Percentiles rank a stretch among this genome's conserved stretches.
phyloP scores from a whole-genome alignment of 164 flowering plant genomes.

The Vitis riparia region DNA sequence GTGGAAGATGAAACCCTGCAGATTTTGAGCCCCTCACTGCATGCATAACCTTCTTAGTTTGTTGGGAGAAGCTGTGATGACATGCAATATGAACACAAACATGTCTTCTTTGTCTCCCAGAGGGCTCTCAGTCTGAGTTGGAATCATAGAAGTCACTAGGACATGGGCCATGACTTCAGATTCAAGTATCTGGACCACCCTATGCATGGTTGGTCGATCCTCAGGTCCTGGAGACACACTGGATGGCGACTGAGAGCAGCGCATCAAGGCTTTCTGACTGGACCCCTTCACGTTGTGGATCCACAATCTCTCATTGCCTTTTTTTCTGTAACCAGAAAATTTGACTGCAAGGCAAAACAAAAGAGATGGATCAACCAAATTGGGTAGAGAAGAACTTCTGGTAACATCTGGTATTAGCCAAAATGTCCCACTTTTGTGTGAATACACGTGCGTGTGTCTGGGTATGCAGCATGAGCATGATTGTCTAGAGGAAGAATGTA shows the following conservation, averaged over 20 bases:
- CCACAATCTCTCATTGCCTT: conserved; percentile 76
- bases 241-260: conserved; percentile 69
- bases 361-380: background rate
- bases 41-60: conserved; percentile 11
- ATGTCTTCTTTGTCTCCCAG: conserved; percentile 5
- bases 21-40: conserved; percentile 13
- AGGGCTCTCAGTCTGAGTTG: conserved; percentile 57
- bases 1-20: background rate
- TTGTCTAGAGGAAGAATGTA: no score
- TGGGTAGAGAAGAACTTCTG: background rate
- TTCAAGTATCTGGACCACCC: conserved; percentile 84
- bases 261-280: conserved; percentile 79
- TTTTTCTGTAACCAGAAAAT: conserved; percentile 71
- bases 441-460: no score
- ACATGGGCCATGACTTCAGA: conserved; percentile 96
- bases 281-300: conserved; percentile 79
- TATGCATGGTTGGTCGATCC: conserved; percentile 93
- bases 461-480: no score
- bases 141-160: conserved; percentile 97
- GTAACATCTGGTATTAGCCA: background rate
- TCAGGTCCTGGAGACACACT: conserved; percentile 87
- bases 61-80: conserved; percentile 11
- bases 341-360: conserved; percentile 72
- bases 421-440: background rate
- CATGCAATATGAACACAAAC: conserved; percentile 5